These are phyloP conservation scores for Entophlyctis luteolus DNA, from an alignment of 192 early-diverging fungal species.

Conservation along the genomic window DNA sequence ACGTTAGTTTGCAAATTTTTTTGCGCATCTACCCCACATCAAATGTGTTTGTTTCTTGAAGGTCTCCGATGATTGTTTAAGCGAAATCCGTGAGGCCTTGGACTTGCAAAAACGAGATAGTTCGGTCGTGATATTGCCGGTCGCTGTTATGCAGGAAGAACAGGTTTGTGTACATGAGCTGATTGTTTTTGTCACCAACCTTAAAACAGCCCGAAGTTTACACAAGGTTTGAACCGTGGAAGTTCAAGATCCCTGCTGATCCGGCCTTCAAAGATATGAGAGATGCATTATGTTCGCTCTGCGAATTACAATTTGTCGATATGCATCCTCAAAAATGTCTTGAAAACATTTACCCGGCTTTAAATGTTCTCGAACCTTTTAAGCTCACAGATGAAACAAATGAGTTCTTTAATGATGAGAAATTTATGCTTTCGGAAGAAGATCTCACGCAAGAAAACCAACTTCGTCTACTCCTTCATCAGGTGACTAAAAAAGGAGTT, in stretches of 20 bases:
- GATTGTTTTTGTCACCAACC: not conserved
- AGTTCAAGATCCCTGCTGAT: not conserved
- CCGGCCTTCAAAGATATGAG: not conserved
- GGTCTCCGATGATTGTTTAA: not conserved
- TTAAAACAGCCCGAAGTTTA: not conserved
- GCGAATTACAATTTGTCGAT: not conserved
- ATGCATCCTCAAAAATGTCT: slow-evolving; percentile 1
- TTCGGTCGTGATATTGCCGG: not conserved
- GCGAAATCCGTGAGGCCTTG: not conserved
- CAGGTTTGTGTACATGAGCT: not conserved
- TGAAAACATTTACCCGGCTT: not conserved
- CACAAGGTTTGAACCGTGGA: slow-evolving; percentile 1
- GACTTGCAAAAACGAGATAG: not conserved
- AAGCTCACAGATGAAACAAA: not conserved
- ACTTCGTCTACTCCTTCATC: not conserved
- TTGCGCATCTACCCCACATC: not conserved
- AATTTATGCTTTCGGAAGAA: not conserved
- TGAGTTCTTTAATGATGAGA: not conserved
- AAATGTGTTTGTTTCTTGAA: not conserved
- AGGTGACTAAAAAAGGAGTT: not conserved
- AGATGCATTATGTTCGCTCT: not conserved
- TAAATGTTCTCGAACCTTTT: not conserved
- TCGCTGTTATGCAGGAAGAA: not conserved
- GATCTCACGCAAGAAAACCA: not conserved
- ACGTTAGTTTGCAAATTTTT: not conserved